Percentiles rank a stretch among this genome's conserved stretches.
These are phyloP conservation scores for Cryphonectria carpinicola DNA, from an alignment of 2,329 filamentous ascomycete species.

Conservation along the genomic window DNA sequence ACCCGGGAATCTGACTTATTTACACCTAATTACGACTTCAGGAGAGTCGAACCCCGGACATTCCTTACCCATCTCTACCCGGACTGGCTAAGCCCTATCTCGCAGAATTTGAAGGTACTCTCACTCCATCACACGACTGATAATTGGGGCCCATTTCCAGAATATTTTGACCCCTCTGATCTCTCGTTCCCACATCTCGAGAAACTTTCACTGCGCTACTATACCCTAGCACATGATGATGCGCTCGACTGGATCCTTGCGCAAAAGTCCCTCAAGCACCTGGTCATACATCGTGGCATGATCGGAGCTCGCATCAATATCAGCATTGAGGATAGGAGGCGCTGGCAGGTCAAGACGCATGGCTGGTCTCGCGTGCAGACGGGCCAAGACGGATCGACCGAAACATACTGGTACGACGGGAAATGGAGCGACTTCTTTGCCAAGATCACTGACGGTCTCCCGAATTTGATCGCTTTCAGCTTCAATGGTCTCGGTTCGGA, in stretches of 20 bases:
- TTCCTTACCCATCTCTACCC: conserved; percentile 16
- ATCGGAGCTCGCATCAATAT: conserved; percentile 4
- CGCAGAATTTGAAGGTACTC: conserved; percentile 18
- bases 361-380: neutral
- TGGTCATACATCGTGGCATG: conserved; percentile 18
- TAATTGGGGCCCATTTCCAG: conserved; percentile 22
- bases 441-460: conserved; percentile 12
- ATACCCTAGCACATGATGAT: conserved; percentile 17
- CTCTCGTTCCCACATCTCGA: conserved; percentile 21
- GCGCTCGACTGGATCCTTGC: conserved; percentile 20
- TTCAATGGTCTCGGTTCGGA: conserved; percentile 1
- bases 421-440: conserved; percentile 21
- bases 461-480: conserved; percentile 19
- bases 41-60: conserved; percentile 15
- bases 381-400: neutral
- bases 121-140: conserved; percentile 12
- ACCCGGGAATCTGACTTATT: conserved; percentile 6
- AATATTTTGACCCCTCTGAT: conserved; percentile 13
- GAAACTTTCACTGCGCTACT: conserved; percentile 1
- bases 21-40: too few relatives aligned
- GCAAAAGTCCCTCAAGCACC: conserved; percentile 13
- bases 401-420: conserved; percentile 11
- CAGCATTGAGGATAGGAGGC: neutral
- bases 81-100: conserved; percentile 19
- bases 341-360: conserved; percentile 13